Base-by-base conservation (phyloP, 352 stramenopile species). In the Phytophthora cactorum region DNA sequence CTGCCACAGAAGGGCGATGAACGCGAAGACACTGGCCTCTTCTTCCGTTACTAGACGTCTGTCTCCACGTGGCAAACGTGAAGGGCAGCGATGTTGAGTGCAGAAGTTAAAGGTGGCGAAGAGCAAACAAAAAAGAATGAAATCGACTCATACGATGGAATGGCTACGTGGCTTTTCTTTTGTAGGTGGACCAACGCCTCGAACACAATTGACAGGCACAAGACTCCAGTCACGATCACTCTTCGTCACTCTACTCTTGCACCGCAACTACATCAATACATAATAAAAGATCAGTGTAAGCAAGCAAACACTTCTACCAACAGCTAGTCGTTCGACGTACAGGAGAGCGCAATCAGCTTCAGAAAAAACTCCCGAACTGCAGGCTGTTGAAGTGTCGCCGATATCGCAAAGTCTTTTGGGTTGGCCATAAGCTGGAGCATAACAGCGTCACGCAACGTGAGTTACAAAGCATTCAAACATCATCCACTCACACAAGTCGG, bases 11-110 rank as follows among this genome's bases (percentile, higher is more conserved):
- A 87, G 68, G 66, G 86, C 9, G 71, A 85, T 17, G 72, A 89
- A 51, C 84, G 86, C 28, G 82, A 92, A 71, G 86, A 96, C 72
- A 90, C 79, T 22, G 89, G 89, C 36, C 65, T 96, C 55, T 96
- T 90, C 77, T 96, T 96, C 79, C 90, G 86, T 79, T 96, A 96
- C 82, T 96, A 96, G 84, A 88, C 53, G 52, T 61, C 56, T 66
- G 15, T 25, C 45, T 59, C 11, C 47, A 52, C 36, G 63, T 38
- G 55, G 31, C 11, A 44, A 50, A 39, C 41, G 28, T 59, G 50
- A 43, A 50, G 38, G 44, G 52, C 22, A 29, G 49, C 38, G 52
- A 36, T 59, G 54, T 64, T 57, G 55, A 52, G 52, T 63, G 57
- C 39, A 69, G 47, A 63, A 75, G 66, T 71, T 53, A 38, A 68